phyloP scores from a whole-genome alignment of 208 protist genomes.

The Phytomonas francai region DNA sequence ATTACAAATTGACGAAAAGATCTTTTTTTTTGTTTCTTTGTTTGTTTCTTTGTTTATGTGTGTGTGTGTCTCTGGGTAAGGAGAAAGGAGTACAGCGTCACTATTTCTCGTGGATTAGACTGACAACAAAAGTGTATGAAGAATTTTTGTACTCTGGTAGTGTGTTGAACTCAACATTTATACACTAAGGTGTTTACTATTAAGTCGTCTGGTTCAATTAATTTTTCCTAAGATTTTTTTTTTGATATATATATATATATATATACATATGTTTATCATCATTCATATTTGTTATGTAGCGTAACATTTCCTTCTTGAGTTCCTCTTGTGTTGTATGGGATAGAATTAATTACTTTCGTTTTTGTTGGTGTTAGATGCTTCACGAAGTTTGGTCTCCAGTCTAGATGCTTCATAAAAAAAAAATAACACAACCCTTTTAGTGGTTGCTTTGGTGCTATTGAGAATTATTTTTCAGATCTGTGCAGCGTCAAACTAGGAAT shows the following conservation, averaged over 20 bases:
- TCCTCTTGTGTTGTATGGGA: too few species aligned
- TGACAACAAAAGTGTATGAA: background rate
- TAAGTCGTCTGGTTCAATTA: background rate
- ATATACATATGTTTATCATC: background rate
- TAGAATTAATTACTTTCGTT: too few species aligned
- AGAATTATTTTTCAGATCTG: too few species aligned
- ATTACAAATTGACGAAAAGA: constrained; percentile 3
- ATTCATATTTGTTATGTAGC: too few species aligned
- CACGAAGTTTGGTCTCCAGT: too few species aligned
- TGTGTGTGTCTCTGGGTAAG: background rate
- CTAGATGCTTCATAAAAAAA: too few species aligned
- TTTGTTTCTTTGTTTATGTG: background rate
- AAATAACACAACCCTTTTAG: too few species aligned
- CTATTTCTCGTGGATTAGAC: background rate
- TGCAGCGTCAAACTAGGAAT: too few species aligned
- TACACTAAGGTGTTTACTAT: background rate
- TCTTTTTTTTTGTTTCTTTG: constrained; percentile 6
- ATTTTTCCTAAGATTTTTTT: background rate
- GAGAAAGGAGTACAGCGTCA: background rate
- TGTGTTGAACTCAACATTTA: background rate
- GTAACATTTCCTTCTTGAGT: too few species aligned
- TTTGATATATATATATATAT: background rate
- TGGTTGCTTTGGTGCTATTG: too few species aligned
- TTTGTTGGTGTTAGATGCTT: too few species aligned
- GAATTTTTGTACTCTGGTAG: background rate